These are phyloP conservation scores for Ramaria sp. DNA, from an alignment of 768 basidiomycete genomes.

Conservation along the genomic window DNA sequence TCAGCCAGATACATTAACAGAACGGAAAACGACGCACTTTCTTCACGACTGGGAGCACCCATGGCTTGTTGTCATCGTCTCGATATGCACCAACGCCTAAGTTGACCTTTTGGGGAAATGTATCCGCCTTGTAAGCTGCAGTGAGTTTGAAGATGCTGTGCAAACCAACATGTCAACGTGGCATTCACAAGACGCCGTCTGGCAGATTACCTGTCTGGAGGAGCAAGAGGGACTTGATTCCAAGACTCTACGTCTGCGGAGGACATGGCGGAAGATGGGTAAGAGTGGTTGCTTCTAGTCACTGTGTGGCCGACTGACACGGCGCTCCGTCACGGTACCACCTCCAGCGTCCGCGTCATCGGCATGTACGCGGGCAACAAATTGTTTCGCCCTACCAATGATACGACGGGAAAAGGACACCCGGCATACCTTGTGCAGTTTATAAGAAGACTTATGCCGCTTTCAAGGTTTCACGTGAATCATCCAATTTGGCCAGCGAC, in stretches of 20 bases:
- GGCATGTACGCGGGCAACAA: background rate
- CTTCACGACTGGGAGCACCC: conserved; percentile 86
- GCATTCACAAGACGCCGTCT: background rate
- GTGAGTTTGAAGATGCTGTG: conserved; percentile 84
- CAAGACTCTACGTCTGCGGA: conserved; percentile 39
- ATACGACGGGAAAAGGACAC: too few relatives aligned
- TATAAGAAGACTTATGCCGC: too few relatives aligned
- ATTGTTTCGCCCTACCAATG: background rate
- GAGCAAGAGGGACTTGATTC: conserved; percentile 70
- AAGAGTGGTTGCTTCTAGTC: background rate
- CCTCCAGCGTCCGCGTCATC: background rate
- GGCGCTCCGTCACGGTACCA: conserved; percentile 3
- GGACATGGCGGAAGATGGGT: background rate
- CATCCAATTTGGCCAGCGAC: background rate
- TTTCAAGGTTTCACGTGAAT: conserved; percentile 3
- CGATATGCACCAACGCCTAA: conserved; percentile 91
- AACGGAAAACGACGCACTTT: conserved; percentile 39
- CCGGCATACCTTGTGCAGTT: too few relatives aligned
- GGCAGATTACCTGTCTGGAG: conserved; percentile 63
- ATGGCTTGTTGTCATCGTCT: conserved; percentile 79
- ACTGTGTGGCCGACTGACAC: background rate
- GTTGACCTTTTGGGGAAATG: conserved; percentile 71
- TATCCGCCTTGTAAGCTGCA: conserved; percentile 77
- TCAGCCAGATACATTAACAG: conserved; percentile 1
- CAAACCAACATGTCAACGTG: background rate